phyloP scores from a whole-genome alignment of 768 basidiomycete species.

The Tulasnella sp. region DNA sequence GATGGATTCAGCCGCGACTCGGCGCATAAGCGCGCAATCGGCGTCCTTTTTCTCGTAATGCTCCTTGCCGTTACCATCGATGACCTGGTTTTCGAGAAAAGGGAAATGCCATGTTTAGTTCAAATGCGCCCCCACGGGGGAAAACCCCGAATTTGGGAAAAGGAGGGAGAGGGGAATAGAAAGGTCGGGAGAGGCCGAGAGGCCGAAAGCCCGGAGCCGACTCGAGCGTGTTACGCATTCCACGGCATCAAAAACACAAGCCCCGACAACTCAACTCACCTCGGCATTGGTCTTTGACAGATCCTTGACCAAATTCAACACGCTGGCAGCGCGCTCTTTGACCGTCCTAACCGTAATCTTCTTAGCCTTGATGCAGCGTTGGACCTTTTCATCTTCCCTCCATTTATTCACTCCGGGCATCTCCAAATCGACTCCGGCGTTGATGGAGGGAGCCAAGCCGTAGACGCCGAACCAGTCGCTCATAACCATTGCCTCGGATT shows the following conservation, averaged over 20 bases:
- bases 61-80: constrained; percentile 52
- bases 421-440: constrained; percentile 57
- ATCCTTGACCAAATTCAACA: constrained; percentile 47
- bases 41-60: constrained; percentile 54
- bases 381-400: constrained; percentile 20
- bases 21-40: constrained; percentile 50
- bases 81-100: constrained; percentile 30
- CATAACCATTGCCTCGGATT: constrained; percentile 51
- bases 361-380: constrained; percentile 30
- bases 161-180: constrained; percentile 33
- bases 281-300: constrained; percentile 58
- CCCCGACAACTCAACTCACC: constrained; percentile 45
- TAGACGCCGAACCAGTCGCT: constrained; percentile 51
- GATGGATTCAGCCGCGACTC: constrained; percentile 46
- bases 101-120: constrained; percentile 49
- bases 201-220: constrained; percentile 28
- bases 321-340: constrained; percentile 25
- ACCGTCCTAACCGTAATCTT: constrained; percentile 34
- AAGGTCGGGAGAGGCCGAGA: background rate
- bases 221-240: background rate
- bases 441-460: constrained; percentile 40
- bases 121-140: background rate
- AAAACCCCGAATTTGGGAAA: background rate
- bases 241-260: too few relatives aligned
- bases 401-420: constrained; percentile 42